Evolutionary conservation across 306 rosid species (phyloP), one percentile per base, ranked within the genome.

Genomic region (Ormosia semicastrata): DNA sequence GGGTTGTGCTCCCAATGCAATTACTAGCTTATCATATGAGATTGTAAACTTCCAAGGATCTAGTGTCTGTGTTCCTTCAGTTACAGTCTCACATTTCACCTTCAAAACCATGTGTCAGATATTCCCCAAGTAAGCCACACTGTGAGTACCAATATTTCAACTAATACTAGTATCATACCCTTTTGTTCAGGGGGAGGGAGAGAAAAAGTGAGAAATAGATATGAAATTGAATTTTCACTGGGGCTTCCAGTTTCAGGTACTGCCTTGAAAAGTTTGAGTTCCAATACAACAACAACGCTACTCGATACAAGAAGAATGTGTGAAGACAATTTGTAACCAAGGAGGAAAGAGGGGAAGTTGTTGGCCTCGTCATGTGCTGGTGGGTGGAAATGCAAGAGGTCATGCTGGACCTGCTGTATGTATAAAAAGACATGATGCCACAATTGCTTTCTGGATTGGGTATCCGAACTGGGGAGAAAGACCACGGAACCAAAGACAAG

Each of bases 31-130:
- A 82, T 95, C 99, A 41, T 95, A 95, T 58, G 99, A 81, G 65
- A 95, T 30, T 49, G 91, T 59, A 76, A 91, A 95, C 71, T 84
- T 93, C 99, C 98, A 92, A n/a, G 98, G 97, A 39, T 93, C 93
- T 79, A 72, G 78, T 57, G 86, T 44, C 41, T 87, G 77, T 1
- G 57, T 47, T 69, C 92, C 94, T 47, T 91, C 97, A 33, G 91
- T 89, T 14, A 85, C 94, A 58, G 97, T 87, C 87, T 93, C 92
- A 46, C 99, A 95, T 37, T 91, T 83, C 86, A 95, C 98, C 99
- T 95, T 80, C 87, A 87, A 85, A 64, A 68, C 73, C 86, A 77
- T 67, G 58, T 60, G 50, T 52, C 80, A 54, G 86, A 66, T 72
- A 67, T 53, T 75, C 74, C 60, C 63, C 67, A 46, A 14, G 58